A percentile compares a stretch with the other conserved stretches of the same genome.
Conservation (phyloP, 2,329 filamentous ascomycete genomes). For the Penicillium sp. region DNA sequence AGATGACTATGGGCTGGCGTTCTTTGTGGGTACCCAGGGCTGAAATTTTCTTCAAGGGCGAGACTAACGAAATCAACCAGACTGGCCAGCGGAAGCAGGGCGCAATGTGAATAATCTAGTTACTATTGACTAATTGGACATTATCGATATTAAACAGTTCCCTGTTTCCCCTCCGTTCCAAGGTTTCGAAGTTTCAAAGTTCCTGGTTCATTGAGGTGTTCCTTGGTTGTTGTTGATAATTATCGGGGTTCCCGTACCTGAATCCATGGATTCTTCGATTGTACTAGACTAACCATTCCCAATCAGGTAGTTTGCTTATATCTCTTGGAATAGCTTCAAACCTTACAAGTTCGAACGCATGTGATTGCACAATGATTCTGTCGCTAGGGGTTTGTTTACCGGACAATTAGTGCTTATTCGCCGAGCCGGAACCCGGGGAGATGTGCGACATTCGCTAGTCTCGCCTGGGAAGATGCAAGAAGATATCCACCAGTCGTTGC, state of each 20-base stretch:
- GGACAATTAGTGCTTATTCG: slow-evolving; percentile 3
- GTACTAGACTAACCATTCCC: slow-evolving; percentile 11
- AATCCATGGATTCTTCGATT: slow-evolving; percentile 19
- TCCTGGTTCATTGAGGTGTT: not conserved
- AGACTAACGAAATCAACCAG: slow-evolving; percentile 18
- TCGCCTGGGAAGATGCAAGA: not conserved
- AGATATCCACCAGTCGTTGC: not conserved
- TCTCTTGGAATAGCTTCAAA: slow-evolving; percentile 1
- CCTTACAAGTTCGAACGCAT: not conserved
- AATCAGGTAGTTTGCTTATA: slow-evolving; percentile 27
- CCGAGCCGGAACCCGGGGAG: not conserved
- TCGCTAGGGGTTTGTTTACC: too few species aligned
- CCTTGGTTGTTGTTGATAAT: slow-evolving; percentile 6
- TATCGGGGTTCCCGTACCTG: slow-evolving; percentile 13
- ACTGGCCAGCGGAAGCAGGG: slow-evolving; percentile 34
- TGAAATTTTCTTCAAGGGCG: not conserved
- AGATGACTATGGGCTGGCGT: slow-evolving; percentile 59
- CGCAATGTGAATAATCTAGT: slow-evolving; percentile 18
- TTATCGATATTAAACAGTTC: not conserved
- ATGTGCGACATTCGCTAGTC: slow-evolving; percentile 8
- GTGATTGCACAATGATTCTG: not conserved
- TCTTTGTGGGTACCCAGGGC: slow-evolving; percentile 47
- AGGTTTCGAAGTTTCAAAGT: too few species aligned
- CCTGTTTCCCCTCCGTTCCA: not conserved
- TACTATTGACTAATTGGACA: not conserved